Evolutionary conservation across 2,329 filamentous ascomycete genomes (phyloP), one percentile per base, ranked within the genome.

Genomic region (Talaromyces albobiverticillius): DNA sequence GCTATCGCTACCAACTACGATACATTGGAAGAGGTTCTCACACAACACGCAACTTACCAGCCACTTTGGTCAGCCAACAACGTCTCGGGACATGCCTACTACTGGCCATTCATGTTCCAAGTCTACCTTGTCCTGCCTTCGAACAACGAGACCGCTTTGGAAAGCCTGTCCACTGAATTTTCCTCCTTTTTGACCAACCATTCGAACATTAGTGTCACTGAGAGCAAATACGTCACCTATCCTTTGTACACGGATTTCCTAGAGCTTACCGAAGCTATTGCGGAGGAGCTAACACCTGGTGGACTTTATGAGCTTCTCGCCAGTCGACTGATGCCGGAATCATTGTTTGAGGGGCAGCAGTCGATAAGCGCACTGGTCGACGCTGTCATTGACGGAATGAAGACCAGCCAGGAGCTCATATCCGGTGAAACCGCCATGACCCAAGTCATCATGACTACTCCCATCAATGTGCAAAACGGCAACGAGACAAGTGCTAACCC

Each of bases 251-350:
- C 55, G 14, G 32, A 14, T 7, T 54, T 48, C 22, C 51, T 57
- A 6, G 14, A 20, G 6, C 26, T 57, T 11, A 57, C 55, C 14
- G 25, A 25, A 4, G 46, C 55, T 7, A 38, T 51, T 18, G 51
- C 57, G 18, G 36, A 41, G 25, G 26, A 43, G 18, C 48, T 36
- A 13, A 40, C 50, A 6, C 57, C 57, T 13, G 43, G 40, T 11
- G 57, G 55, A 3, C 36, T 55, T 14, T 57, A 49, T 23, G 46
- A 46, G n/a, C 20, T 55, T n/a, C 32, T 57, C 4, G 42, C 51
- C 13, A 38, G 46, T 8, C 54, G 57, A 2, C 43, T 59, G 10
- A 50, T 59, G 10, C 51, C 57, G 13, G 3, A 14, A 9, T 3
- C 5, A 3, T 6, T 41, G 4, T 41, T 41, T 20, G 38, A 41